These are phyloP conservation scores for Turritis glabra DNA, from an alignment of 345 rosid species.

Conservation along the genomic window DNA sequence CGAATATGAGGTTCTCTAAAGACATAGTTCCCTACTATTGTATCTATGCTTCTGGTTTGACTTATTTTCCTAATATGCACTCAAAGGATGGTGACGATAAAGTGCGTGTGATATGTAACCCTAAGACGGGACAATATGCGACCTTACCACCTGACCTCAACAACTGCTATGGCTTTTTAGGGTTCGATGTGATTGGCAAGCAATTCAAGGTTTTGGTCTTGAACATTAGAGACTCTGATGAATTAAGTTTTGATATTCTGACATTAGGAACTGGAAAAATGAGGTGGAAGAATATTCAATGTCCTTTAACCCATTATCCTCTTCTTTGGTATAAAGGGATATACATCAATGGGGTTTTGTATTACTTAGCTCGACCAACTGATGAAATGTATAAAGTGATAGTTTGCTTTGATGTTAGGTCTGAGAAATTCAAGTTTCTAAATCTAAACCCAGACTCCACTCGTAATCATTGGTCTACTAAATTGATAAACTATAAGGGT, in stretches of 20 bases:
- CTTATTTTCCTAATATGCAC: not conserved
- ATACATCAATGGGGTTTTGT: not conserved
- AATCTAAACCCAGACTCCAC: too few relatives aligned
- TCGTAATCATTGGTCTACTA: too few relatives aligned
- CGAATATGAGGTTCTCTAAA: not conserved
- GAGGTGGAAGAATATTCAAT: not conserved
- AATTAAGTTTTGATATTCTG: not conserved
- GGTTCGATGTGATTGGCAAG: not conserved
- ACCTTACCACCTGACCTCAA: not conserved
- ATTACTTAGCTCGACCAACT: not conserved
- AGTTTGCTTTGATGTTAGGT: not conserved
- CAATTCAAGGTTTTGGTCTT: not conserved
- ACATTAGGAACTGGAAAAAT: not conserved
- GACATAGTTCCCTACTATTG: accelerated
- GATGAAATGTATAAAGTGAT: not conserved
- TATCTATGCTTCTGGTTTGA: not conserved
- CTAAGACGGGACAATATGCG: not conserved
- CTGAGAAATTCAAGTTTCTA: not conserved
- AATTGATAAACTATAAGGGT: too few relatives aligned
- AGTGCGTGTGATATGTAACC: not conserved
- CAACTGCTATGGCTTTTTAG: not conserved
- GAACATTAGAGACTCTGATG: too few relatives aligned
- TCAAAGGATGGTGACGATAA: not conserved
- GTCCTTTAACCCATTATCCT: not conserved
- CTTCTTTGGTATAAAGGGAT: not conserved